Evolutionary conservation across 345 rosid species (phyloP), one percentile per base, ranked within the genome.

Genomic region (Boechera divaricarpa): DNA sequence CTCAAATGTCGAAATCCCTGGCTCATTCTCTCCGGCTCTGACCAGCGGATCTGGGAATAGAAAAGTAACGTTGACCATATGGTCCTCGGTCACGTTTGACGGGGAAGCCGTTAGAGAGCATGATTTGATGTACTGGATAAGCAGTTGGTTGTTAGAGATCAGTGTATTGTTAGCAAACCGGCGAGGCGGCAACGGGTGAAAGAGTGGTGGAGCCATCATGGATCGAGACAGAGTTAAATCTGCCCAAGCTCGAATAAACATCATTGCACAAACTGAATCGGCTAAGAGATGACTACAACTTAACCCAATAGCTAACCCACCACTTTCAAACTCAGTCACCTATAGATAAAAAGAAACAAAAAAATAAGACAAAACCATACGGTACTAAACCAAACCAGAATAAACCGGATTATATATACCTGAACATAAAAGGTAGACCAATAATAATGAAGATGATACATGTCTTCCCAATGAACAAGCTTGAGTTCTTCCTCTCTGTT

Each of bases 371-470:
- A 28, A 33, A 70, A 24, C 21, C 44, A 53, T 15, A 21, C 69
- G 29, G 0, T 8, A 35, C 2, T 13, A 28, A 31, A 56, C 33
- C n/a, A 64, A 67, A 64, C 51, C 21, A 53, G 8, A 12, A 28
- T 8, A 41, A 65, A 55, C 47, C 49, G 47, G 6, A 47, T 12
- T 41, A 16, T 35, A 10, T 41, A 24, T 69, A 90, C 98, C 89
- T 92, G 91, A 56, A 88, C 76, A 76, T 89, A 83, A 85, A 89
- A 85, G 7, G 96, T 85, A 47, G 98, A 84, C 98, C 96, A 93
- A 67, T 81, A 89, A 48, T 87, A 88, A n/a, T 89, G 86, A 26
- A 41, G 73, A 10, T 72, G 80, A 52, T 61, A 73, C 84, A 90
- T 83, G 0, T 87, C 92, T 71, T 93, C 96, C 98, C 96, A 93